Evolutionary conservation across 768 basidiomycete species (phyloP).

Genomic region (button mushroom (Agaricus bisporus)): DNA sequence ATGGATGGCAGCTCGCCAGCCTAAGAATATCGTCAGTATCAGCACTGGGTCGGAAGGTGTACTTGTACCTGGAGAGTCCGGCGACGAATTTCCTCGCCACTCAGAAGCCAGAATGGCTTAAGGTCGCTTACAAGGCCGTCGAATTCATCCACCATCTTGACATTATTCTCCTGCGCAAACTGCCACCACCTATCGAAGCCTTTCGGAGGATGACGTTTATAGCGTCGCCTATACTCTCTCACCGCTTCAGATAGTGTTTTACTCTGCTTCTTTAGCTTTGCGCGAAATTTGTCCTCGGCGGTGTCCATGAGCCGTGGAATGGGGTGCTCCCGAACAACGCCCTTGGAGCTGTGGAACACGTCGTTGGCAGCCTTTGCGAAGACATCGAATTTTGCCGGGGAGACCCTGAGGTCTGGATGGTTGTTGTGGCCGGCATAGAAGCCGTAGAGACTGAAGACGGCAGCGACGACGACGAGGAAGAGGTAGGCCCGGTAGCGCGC

Average conservation of each 20-base stretch:
- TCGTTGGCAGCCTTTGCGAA: conserved; percentile 13
- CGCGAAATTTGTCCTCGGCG: conserved; percentile 68
- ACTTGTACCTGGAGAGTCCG: conserved; percentile 48
- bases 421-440: conserved; percentile 34
- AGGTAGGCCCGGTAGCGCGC: conserved; percentile 26
- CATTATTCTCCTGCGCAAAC: conserved; percentile 67
- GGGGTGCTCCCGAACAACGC: conserved; percentile 49
- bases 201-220: conserved; percentile 73
- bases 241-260: conserved; percentile 75
- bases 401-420: conserved; percentile 14
- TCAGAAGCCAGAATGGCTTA: conserved; percentile 76
- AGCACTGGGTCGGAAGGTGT: not conserved
- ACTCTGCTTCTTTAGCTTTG: conserved; percentile 69
- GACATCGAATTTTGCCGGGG: conserved; percentile 16
- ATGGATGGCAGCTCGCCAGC: conserved; percentile 78
- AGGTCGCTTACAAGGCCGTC: conserved; percentile 76
- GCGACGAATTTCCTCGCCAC: conserved; percentile 64
- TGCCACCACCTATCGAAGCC: conserved; percentile 92
- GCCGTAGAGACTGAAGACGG: conserved; percentile 47
- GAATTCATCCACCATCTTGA: conserved; percentile 87
- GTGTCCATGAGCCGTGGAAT: conserved; percentile 81
- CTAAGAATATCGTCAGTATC: conserved; percentile 23
- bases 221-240: conserved; percentile 72
- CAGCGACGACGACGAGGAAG: conserved; percentile 34
- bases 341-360: conserved; percentile 15